A percentile compares a stretch with the other conserved stretches of the same genome.
Conservation (phyloP, 2,329 filamentous ascomycete species). For the Epichloe uncinata region DNA sequence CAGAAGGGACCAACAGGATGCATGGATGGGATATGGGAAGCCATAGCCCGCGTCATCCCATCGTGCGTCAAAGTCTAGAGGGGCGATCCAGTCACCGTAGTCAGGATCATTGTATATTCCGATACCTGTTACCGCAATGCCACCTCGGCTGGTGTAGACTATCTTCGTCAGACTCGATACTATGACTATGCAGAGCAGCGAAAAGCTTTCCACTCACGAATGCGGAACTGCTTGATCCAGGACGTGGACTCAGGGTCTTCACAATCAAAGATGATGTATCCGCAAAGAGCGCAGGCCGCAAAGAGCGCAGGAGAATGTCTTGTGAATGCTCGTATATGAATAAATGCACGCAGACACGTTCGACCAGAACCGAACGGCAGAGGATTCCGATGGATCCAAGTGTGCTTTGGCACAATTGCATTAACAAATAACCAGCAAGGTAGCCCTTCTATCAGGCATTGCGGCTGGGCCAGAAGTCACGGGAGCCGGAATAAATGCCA, state of each 20-base stretch:
- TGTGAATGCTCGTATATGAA: too few species aligned
- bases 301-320: too few species aligned
- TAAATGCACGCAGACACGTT: too few species aligned
- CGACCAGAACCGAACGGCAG: too few species aligned
- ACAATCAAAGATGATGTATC: too few species aligned
- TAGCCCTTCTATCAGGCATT: too few species aligned
- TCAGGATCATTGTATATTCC: constrained; percentile 2
- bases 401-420: too few species aligned
- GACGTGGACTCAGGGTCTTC: background rate
- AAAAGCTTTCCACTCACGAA: constrained; percentile 2
- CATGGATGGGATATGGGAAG: constrained; percentile 6
- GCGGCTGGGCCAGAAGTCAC: too few species aligned
- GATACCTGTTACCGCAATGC: constrained; percentile 4
- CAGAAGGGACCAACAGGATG: constrained; percentile 7
- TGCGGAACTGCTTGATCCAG: constrained; percentile 6
- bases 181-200: background rate
- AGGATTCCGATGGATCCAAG: too few species aligned
- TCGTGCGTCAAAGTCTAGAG: constrained; percentile 4
- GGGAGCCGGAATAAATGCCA: too few species aligned
- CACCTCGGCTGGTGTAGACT: constrained; percentile 6
- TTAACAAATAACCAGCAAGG: too few species aligned
- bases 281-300: too few species aligned
- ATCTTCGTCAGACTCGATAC: background rate
- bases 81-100: constrained; percentile 1
- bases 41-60: constrained; percentile 4